Evolutionary conservation across 208 protist species (phyloP), one percentile per base, ranked within the genome.

Genomic region (Leishmania lainsoni): DNA sequence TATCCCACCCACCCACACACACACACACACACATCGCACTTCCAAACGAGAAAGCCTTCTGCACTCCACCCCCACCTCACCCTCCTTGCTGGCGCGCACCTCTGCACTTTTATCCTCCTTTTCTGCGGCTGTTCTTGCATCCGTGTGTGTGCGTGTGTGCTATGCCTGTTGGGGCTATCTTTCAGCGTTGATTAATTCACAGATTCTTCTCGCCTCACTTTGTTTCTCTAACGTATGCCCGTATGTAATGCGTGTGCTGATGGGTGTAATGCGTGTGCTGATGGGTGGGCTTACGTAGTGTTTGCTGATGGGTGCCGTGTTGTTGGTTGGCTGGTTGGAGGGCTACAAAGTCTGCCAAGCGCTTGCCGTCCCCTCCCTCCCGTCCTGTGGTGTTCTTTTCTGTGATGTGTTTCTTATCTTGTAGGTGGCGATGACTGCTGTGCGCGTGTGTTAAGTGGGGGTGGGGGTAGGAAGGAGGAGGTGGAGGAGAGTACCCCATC

Each of bases 121-220:
- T 39, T 39, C 35, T 39, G 35, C 35, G 35, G 35, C 35, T 78
- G 42, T 74, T 72, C 56, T 76, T 42, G 63, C 26, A 2, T 35
- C 4, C 70, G 14, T 86, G 75, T 70, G 48, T 78, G 75, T 45
- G 35, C 1, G 35, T 51, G 29, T 63, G 17, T 59, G 56, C 4
- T 17, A 1, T 6, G 29, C 32, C 2, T 42, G 63, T 6, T 1
- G 16, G 32, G 26, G 14, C 32, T 17, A 6, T 2, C 29, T 45
- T 66, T 26, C 32, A 35, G 58, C 29, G 29, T 79, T 70, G 9
- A 16, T n/a, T 76, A 59, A 76, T 76, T 76, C 73, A 76, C 73
- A 76, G 73, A 76, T 76, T 76, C 32, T 76, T 76, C 29, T 59
- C 52, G 4, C n/a, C 51, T 48, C 65, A 42, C 45, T 22, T 58